Base-by-base conservation (phyloP, 108 stramenopile genomes). In the Pseudonitzschia multistriata region DNA sequence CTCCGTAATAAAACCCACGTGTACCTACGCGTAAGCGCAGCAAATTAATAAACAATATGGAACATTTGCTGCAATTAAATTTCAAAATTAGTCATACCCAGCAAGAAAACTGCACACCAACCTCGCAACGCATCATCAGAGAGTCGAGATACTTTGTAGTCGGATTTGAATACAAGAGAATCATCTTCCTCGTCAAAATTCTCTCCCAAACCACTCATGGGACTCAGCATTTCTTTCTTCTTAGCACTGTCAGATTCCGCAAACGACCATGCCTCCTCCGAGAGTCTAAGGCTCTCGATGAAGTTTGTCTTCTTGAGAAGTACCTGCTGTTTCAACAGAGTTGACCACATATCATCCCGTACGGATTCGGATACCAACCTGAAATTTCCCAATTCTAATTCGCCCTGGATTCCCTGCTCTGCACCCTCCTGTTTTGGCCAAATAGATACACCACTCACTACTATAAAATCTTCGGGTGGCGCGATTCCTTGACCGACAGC, bases 101-200 rank as follows among this genome's bases (percentile, higher is more conserved):
- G 71, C 22, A 91, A 74, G 68, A 88, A 93, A 21, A 88, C 87
- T 10, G 87, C 86, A 54, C 88, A 74, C 92, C 92, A 93, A 56
- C 79, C 88, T 25, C 74, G 78, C 8, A 88, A 68, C 19, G 92
- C 88, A 71, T 89, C 85, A 55, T 93, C 86, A 5, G 85, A 78
- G 42, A 93, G 73, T 49, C 82, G 74, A 11, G 88, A 78, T 8
- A 93, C 87, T 59, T 86, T 93, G 34, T 80, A 83, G 31, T 82
- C 79, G 31, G 79, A 85, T 55, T 90, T 88, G 61, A 86, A 86
- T 2, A 90, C 89, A 28, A 83, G 48, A 2, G 84, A 72, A 39
- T 90, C 86, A 71, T 90, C 87, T n/a, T 90, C 88, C 60, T 88
- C 84, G 56, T 88, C 87, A 57, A 85, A 87, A 17, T 82, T 81